Evolutionary conservation across 108 stramenopile genomes (phyloP).

Genomic region (Skeletonema costatum): DNA sequence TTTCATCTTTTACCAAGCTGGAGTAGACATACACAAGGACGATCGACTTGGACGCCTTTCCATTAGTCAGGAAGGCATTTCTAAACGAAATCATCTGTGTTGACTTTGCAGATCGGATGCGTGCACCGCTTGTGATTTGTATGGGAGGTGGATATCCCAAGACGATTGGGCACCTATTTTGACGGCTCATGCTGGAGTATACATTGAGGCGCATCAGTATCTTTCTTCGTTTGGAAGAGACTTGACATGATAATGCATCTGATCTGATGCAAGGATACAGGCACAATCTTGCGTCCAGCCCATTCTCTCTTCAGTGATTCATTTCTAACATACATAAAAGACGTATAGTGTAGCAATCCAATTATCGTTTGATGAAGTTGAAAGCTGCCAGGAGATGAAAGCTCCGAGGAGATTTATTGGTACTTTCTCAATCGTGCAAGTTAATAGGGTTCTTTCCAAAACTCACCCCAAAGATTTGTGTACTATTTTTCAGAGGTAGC

Average conservation of each 20-base stretch:
- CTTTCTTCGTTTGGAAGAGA: not conserved
- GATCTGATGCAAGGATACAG: too few relatives aligned
- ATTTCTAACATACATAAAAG: too few relatives aligned
- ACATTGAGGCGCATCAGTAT: constrained; percentile 70
- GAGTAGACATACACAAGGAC: constrained; percentile 78
- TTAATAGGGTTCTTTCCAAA: too few relatives aligned
- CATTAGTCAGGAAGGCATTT: constrained; percentile 60
- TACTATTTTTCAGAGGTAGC: too few relatives aligned
- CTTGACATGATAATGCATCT: not conserved
- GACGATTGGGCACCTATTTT: constrained; percentile 76
- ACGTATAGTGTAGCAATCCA: too few relatives aligned
- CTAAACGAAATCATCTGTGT: constrained; percentile 67
- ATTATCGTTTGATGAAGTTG: too few relatives aligned
- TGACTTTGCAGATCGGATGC: constrained; percentile 41
- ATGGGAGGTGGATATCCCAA: constrained; percentile 92
- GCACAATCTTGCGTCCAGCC: too few relatives aligned
- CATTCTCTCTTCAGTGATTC: too few relatives aligned
- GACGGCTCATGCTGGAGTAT: constrained; percentile 76
- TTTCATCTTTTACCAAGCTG: constrained; percentile 85
- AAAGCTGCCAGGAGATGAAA: too few relatives aligned
- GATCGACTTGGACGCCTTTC: constrained; percentile 82
- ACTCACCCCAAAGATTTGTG: too few relatives aligned
- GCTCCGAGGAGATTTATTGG: too few relatives aligned
- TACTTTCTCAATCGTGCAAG: too few relatives aligned
- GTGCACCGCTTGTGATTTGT: constrained; percentile 69